Evolutionary conservation across 2,329 filamentous ascomycete genomes (phyloP), one percentile per base, ranked within the genome.

Genomic region (Neofusicoccum parvum): DNA sequence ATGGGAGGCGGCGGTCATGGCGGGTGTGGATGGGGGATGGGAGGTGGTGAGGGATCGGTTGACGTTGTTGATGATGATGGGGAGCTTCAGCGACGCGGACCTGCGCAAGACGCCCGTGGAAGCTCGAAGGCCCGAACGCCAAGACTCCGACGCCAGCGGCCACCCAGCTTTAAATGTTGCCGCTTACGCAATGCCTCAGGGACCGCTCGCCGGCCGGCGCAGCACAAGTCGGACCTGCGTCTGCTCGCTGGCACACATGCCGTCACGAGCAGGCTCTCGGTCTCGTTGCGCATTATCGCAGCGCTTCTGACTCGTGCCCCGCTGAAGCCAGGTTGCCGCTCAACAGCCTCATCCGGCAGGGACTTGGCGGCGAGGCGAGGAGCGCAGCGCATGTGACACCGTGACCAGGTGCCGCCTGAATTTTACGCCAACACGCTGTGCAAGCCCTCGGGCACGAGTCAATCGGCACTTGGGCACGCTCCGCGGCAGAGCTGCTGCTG

Each of bases 41-140:
- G 41, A 43, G 58, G 41, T 62, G 62, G 56, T 60, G 43, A 60
- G 56, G 56, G 20, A 20, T 36, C 20, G 27, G 41, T 60, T 60
- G 56, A 60, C 56, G 56, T 60, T 62, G 64, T 60, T 51, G 46
- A 51, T 65, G 64, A 62, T 54, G 64, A 66, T 62, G 64, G 64
- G 48, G 64, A 62, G 64, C 56, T 60, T 49, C 48, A 39, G 27
- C 51, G 51, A 56, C 48, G 62, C 37, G 49, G 53, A 56, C 53
- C 53, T 56, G 53, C 45, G 48, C 39, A 32, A 48, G 59, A 32
- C 34, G 34, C 37, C 37, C 36, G 20, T 53, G 50, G 56, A 46
- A 62, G 56, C 64, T 62, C 53, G 23, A 32, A 43, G 14, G 49
- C 48, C 36, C 23, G 39, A 15, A n/a, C 32, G 51, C 46, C 64